Evolutionary conservation across 2,329 filamentous ascomycete species (phyloP).

Genomic region (Pseudovirgaria hyperparasitica): DNA sequence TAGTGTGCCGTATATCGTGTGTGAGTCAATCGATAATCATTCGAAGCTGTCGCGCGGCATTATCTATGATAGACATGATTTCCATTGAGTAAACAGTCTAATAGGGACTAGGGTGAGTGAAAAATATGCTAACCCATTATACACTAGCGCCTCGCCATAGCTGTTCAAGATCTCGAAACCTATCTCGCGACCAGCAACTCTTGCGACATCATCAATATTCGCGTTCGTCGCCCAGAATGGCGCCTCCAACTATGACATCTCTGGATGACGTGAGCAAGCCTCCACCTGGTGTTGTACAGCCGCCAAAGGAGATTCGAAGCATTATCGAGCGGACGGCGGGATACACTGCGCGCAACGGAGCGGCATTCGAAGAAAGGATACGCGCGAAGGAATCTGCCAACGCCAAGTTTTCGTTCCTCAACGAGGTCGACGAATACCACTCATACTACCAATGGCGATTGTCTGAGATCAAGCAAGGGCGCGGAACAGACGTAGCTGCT

Average conservation of each 20-base stretch:
- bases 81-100: too few relatives aligned
- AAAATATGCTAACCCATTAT: too few relatives aligned
- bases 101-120: too few relatives aligned
- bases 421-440: constrained; percentile 68
- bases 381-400: constrained; percentile 73
- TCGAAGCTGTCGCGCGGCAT: too few relatives aligned
- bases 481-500: constrained; percentile 66
- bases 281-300: constrained; percentile 72
- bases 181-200: neutral
- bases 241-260: constrained; percentile 7
- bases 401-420: constrained; percentile 85
- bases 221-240: neutral
- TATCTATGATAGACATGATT: too few relatives aligned
- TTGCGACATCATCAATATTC: neutral
- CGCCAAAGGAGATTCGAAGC: constrained; percentile 68
- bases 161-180: neutral
- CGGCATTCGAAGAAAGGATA: constrained; percentile 67
- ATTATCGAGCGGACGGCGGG: constrained; percentile 91
- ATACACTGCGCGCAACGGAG: constrained; percentile 61
- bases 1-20: too few relatives aligned
- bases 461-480: constrained; percentile 69
- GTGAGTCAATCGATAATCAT: too few relatives aligned
- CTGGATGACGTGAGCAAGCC: constrained; percentile 52
- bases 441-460: constrained; percentile 86
- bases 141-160: too few relatives aligned